Conservation (phyloP, 257 asterid species). For the Nemophila menziesii region DNA sequence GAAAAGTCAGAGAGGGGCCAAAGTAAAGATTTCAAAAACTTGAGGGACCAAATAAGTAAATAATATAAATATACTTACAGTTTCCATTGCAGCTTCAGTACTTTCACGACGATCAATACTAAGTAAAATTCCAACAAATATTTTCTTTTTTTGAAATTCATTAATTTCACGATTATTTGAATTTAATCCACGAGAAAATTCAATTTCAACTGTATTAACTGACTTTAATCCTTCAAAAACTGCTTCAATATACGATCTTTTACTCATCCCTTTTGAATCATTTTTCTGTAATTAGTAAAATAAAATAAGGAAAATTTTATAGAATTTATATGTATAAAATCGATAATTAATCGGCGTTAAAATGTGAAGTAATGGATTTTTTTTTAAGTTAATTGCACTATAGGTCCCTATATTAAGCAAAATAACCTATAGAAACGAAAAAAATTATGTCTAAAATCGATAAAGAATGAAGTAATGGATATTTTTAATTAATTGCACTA, state of each 20-base stretch:
- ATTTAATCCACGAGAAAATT: conserved; percentile 23
- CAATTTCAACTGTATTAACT: conserved; percentile 45
- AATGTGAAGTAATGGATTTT: conserved; percentile 1
- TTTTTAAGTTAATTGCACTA: no score
- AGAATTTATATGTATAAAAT: conserved; percentile 3
- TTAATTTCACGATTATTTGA: conserved; percentile 20
- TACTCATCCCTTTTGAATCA: conserved; percentile 80
- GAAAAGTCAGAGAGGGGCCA: not conserved
- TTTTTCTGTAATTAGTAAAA: conserved; percentile 39
- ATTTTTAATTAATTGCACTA: no score
- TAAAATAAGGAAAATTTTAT: not conserved
- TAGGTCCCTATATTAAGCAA: not conserved
- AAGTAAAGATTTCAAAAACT: not conserved
- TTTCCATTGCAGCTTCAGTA: conserved; percentile 87
- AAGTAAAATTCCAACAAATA: conserved; percentile 72
- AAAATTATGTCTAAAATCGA: no score
- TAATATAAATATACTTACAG: conserved; percentile 41
- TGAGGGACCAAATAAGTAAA: not conserved
- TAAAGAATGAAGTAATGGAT: no score
- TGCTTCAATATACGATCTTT: conserved; percentile 75
- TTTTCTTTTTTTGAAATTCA: conserved; percentile 39
- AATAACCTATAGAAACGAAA: no score
- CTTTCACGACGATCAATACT: conserved; percentile 90
- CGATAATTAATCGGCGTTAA: not conserved
- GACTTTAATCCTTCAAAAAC: conserved; percentile 69